Evolutionary conservation across 2,329 filamentous ascomycete genomes (phyloP).

Genomic region (Claviceps pusilla): DNA sequence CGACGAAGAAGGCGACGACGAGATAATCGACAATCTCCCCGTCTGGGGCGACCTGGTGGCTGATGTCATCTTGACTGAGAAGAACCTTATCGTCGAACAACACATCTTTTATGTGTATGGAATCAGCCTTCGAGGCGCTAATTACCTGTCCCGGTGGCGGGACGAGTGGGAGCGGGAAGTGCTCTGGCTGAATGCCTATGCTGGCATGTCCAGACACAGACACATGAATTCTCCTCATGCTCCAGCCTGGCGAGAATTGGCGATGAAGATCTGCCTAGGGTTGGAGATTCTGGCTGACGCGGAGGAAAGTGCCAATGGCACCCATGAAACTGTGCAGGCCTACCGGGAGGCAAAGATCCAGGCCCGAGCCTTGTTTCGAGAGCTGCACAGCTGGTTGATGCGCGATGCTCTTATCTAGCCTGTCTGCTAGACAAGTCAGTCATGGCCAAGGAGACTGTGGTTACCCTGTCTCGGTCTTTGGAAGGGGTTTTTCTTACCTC

Average conservation of each 20-base stretch:
- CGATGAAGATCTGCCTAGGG: background rate
- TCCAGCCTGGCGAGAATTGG: background rate
- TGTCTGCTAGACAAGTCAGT: background rate
- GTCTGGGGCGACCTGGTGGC: constrained; percentile 2
- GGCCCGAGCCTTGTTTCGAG: background rate
- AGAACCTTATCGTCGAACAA: background rate
- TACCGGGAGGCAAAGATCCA: background rate
- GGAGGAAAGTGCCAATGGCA: constrained; percentile 7
- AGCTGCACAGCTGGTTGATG: background rate
- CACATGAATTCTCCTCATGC: background rate
- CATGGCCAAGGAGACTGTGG: background rate
- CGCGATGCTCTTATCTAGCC: background rate
- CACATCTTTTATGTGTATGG: constrained; percentile 4
- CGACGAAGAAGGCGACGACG: background rate
- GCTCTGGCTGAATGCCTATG: constrained; percentile 9
- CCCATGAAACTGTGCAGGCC: background rate
- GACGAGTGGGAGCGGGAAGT: constrained; percentile 6
- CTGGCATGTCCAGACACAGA: constrained; percentile 5
- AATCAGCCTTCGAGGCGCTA: constrained; percentile 1
- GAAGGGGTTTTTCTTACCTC: no score
- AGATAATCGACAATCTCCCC: background rate
- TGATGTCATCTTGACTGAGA: background rate
- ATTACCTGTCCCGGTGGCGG: constrained; percentile 2
- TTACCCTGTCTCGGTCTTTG: no score
- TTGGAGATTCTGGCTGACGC: background rate